Base-by-base conservation (phyloP, 2,329 filamentous ascomycete genomes). In the Sordariomycetes sp. region DNA sequence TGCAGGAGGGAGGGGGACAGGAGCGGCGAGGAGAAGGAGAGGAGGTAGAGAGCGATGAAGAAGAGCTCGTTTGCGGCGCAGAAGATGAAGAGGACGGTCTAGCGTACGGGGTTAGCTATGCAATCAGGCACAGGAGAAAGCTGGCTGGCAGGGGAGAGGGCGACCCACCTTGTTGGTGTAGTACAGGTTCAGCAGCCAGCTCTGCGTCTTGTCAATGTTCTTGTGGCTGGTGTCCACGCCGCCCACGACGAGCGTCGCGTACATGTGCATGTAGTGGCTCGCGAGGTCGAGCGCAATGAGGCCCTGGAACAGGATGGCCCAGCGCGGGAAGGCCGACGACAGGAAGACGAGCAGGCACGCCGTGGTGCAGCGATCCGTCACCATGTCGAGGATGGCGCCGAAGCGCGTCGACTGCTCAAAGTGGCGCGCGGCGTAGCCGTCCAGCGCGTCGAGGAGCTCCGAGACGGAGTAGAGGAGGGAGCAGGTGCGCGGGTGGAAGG, bases 251-350 rank as follows among this genome's bases (percentile, higher is more conserved):
- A 96, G 76, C 1, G 90, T 96, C 13, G 91, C 89, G 69, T 95
- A 97, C 94, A 99, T 99, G 75, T 99, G 94, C 78, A 97, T 92
- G 70, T 97, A 99, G 72, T 99, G 94, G 69, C 90, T 96, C 32
- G 94, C 88, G 62, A 99, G 80, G 72, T 99, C 94, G 65, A 99
- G 75, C 57, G 87, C 87, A 70, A 99, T 96, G 67, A 99, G 75
- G 52, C 86, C 83, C 76, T 99, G 94, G 79, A 99, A 99, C 59
- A 97, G 68, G 64, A 97, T 90, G 62, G 89, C 85, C 86, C 90
- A 97, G 58, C 91, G 83, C 4, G 94, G 94, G 74, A 95, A 99
- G 22, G 94, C 94, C 15, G 90, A 95, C 48, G 89, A 90, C 61
- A 99, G 75, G 76, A 97, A 99, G 55, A 97, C 91, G 54, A 99